Percentiles rank a stretch among this genome's conserved stretches.
phyloP scores from a whole-genome alignment of 805 yeast genomes.

The Yamadazyma sp. region DNA sequence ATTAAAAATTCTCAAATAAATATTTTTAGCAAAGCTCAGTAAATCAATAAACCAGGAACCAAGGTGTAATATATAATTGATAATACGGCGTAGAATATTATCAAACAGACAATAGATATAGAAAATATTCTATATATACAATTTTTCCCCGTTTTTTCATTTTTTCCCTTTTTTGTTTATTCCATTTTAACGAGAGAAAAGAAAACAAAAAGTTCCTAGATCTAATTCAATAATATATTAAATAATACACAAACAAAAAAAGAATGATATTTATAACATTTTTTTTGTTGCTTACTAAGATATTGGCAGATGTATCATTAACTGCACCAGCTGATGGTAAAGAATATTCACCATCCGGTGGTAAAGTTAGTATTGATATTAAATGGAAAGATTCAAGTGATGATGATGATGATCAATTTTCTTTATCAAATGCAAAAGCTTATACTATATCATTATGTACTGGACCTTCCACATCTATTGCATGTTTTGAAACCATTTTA shows the following conservation, averaged over 20 bases:
- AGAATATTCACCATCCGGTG: conserved; percentile 37
- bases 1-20: no score
- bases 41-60: no score
- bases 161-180: no score
- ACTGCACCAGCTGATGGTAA: conserved; percentile 40
- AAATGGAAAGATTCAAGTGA: conserved; percentile 58
- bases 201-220: background rate
- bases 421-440: conserved; percentile 38
- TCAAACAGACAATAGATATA: no score
- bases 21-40: no score
- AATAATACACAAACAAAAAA: no score
- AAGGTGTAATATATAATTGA: no score
- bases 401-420: conserved; percentile 27
- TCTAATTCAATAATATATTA: background rate
- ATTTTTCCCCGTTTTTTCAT: no score
- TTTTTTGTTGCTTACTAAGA: background rate
- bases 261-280: conserved; percentile 6
- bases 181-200: no score
- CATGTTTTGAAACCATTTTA: conserved; percentile 31
- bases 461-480: conserved; percentile 55
- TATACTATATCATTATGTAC: conserved; percentile 63
- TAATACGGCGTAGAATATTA: no score
- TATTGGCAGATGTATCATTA: conserved; percentile 46
- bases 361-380: conserved; percentile 28
- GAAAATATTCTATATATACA: no score